phyloP scores from a whole-genome alignment of 2,329 filamentous ascomycete species.

The Colletotrichum sp. region DNA sequence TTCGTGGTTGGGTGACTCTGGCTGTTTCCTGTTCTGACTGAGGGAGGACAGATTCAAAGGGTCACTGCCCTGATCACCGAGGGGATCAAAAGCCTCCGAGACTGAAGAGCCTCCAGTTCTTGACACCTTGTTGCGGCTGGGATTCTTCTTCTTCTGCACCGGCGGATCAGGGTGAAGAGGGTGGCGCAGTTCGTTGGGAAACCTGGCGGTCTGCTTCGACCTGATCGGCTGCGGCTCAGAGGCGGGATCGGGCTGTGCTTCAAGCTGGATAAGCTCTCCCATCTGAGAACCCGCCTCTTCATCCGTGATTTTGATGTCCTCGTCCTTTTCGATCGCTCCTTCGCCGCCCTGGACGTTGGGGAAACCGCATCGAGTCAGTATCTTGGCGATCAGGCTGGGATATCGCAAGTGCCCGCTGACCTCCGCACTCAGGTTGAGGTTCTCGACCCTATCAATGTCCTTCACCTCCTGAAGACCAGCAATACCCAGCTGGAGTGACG shows the following conservation, averaged over 20 bases:
- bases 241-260: conserved; percentile 30
- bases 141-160: not conserved
- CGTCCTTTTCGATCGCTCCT: conserved; percentile 55
- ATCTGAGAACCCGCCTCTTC: conserved; percentile 30
- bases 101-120: not conserved
- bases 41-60: not conserved
- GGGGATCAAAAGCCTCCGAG: not conserved
- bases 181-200: conserved; percentile 15
- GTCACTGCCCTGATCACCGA: not conserved
- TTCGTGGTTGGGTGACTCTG: not conserved
- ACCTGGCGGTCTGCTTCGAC: conserved; percentile 16
- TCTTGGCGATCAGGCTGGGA: conserved; percentile 54
- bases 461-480: conserved; percentile 80
- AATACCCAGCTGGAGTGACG: conserved; percentile 81
- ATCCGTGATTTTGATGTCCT: conserved; percentile 40
- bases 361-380: conserved; percentile 58
- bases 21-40: not conserved
- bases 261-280: conserved; percentile 48
- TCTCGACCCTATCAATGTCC: conserved; percentile 68
- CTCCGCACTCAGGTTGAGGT: conserved; percentile 57
- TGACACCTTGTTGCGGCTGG: conserved; percentile 2
- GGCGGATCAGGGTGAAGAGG: conserved; percentile 13
- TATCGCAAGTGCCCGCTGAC: conserved; percentile 61
- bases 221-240: conserved; percentile 21
- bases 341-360: conserved; percentile 47